Percentiles rank a stretch among this genome's conserved stretches.
These are phyloP conservation scores for Stromatinia cepivora DNA, from an alignment of 2,329 filamentous ascomycete genomes.

Conservation along the genomic window DNA sequence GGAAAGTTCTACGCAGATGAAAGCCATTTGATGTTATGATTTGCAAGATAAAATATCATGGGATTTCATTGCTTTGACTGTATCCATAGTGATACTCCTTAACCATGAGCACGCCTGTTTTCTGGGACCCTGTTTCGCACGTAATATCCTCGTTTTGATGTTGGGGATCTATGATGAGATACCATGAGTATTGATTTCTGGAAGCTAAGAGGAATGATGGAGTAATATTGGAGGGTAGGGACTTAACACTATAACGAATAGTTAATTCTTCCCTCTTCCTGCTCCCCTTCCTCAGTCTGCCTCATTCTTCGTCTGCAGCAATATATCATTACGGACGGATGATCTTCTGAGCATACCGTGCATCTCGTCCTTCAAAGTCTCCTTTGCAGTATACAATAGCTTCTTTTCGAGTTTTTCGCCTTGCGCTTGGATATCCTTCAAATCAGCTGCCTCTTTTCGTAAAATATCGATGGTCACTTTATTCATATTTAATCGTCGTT, in stretches of 20 bases:
- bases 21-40: neutral
- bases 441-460: neutral
- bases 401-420: neutral
- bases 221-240: no score
- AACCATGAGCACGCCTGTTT: no score
- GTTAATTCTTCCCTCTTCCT: neutral
- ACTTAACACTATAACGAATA: neutral
- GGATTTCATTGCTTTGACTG: neutral
- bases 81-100: neutral
- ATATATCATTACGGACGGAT: neutral
- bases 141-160: neutral
- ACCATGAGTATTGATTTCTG: neutral
- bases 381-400: neutral
- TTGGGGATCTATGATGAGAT: neutral
- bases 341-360: neutral
- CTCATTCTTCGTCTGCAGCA: neutral
- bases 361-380: neutral
- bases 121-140: neutral
- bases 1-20: neutral
- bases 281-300: neutral
- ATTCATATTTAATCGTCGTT: no score
- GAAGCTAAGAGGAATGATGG: neutral
- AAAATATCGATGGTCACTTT: no score
- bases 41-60: neutral
- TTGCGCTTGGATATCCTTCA: no score